A percentile compares a stretch with the other conserved stretches of the same genome.
Evolutionary conservation across 257 asterid species (phyloP).

Genomic region (Jaltomata sinuosa): DNA sequence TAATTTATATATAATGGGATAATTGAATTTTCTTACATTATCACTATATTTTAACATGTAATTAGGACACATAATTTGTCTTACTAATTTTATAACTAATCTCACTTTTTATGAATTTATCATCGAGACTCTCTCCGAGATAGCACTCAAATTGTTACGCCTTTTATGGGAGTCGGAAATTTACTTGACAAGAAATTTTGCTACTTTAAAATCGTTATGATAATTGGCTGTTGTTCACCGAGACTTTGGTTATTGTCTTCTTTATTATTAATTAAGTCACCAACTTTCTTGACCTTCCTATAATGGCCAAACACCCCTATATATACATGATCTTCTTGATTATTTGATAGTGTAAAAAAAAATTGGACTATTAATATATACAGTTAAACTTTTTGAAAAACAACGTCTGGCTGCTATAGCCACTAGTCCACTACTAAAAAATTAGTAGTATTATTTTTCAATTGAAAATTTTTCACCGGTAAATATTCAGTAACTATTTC

Average conservation of each 20-base stretch:
- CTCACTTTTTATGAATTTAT: not conserved
- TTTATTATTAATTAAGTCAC: not conserved
- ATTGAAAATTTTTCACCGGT: too few relatives aligned
- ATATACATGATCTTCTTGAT: not conserved
- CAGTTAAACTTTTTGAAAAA: too few relatives aligned
- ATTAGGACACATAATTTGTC: not conserved
- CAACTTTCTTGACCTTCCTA: not conserved
- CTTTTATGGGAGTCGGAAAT: too few relatives aligned
- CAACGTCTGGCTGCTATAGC: too few relatives aligned
- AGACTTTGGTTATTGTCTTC: not conserved
- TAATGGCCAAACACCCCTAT: not conserved
- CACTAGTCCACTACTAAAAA: too few relatives aligned
- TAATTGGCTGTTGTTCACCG: too few relatives aligned
- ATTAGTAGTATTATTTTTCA: too few relatives aligned
- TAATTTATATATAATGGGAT: not conserved
- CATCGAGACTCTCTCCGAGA: too few relatives aligned
- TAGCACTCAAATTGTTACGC: too few relatives aligned
- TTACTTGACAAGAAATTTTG: too few relatives aligned
- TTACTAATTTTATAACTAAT: too few relatives aligned
- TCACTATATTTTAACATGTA: not conserved
- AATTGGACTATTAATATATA: not conserved
- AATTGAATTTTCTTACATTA: not conserved
- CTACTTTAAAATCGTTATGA: not conserved
- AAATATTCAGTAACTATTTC: too few relatives aligned
- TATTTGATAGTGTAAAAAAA: not conserved